These are phyloP conservation scores for Adansonia digitata DNA, from an alignment of 345 rosid genomes.

Conservation along the genomic window DNA sequence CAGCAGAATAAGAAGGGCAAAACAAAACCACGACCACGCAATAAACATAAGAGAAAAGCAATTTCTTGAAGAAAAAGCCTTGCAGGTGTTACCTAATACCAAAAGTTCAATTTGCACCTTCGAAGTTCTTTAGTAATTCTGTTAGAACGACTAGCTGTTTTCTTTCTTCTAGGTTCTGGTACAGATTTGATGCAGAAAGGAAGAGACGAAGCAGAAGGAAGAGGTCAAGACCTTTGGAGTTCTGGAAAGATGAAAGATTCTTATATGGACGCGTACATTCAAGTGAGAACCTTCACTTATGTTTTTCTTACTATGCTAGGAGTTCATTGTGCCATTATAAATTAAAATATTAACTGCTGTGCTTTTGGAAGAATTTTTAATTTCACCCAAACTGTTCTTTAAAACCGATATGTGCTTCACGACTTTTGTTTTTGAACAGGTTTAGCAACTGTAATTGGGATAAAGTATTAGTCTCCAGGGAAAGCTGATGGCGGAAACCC, in stretches of 20 bases:
- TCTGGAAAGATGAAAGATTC: constrained; percentile 95
- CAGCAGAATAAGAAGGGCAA: constrained; percentile 40
- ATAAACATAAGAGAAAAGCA: constrained; percentile 28
- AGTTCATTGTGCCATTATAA: neutral
- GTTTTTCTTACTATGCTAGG: neutral
- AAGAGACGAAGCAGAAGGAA: constrained; percentile 84
- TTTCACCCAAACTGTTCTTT: neutral
- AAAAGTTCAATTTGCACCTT: constrained; percentile 6
- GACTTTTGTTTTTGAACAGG: constrained; percentile 32
- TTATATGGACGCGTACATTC: constrained; percentile 78
- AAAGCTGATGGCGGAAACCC: constrained; percentile 23
- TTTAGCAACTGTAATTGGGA: constrained; percentile 77
- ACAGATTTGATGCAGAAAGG: constrained; percentile 45
- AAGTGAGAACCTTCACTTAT: constrained; percentile 49
- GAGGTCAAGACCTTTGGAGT: constrained; percentile 82
- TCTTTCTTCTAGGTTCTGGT: constrained; percentile 47
- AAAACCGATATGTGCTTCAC: neutral
- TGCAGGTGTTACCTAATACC: constrained; percentile 51
- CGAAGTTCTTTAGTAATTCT: neutral
- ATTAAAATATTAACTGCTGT: neutral
- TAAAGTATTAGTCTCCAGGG: constrained; percentile 63
- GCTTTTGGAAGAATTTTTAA: neutral
- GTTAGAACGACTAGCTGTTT: constrained; percentile 4
- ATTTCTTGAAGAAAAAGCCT: constrained; percentile 70
- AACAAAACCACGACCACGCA: constrained; percentile 20